Conservation (phyloP, 768 basidiomycete species). For the Rhizopogon roseolus region DNA sequence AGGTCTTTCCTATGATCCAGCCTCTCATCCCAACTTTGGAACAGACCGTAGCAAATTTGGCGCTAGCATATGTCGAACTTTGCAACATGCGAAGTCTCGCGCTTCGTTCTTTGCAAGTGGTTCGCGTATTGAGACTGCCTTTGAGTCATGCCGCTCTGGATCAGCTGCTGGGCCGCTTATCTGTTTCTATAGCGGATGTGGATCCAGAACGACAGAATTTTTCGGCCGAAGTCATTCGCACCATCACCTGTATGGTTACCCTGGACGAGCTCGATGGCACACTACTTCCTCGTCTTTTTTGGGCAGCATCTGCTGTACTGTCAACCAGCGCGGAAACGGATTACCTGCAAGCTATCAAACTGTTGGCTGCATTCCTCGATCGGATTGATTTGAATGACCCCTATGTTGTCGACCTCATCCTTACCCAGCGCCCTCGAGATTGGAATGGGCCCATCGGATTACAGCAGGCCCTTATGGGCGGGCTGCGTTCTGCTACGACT, state of each 20-base stretch:
- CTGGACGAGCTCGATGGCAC: constrained; percentile 52
- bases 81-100: constrained; percentile 85
- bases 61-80: constrained; percentile 79
- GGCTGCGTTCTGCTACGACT: constrained; percentile 75
- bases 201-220: constrained; percentile 79
- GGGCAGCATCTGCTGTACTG: constrained; percentile 79
- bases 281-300: constrained; percentile 80
- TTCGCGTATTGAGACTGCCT: constrained; percentile 71
- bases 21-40: constrained; percentile 67
- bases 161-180: constrained; percentile 74
- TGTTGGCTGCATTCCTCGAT: constrained; percentile 61
- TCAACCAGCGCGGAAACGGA: constrained; percentile 81
- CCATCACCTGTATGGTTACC: constrained; percentile 58
- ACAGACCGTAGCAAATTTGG: constrained; percentile 75
- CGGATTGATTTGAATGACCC: constrained; percentile 70
- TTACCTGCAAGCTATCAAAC: constrained; percentile 60
- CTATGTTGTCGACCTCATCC: constrained; percentile 60
- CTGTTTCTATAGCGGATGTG: constrained; percentile 74
- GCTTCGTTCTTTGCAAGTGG: constrained; percentile 87
- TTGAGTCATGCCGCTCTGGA: constrained; percentile 71
- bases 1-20: constrained; percentile 61
- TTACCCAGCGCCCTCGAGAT: constrained; percentile 60
- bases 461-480: constrained; percentile 69
- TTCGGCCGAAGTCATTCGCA: constrained; percentile 77
- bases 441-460: constrained; percentile 66